Evolutionary conservation across 2,329 filamentous ascomycete species (phyloP).

Genomic region (Colletotrichum liriopes): DNA sequence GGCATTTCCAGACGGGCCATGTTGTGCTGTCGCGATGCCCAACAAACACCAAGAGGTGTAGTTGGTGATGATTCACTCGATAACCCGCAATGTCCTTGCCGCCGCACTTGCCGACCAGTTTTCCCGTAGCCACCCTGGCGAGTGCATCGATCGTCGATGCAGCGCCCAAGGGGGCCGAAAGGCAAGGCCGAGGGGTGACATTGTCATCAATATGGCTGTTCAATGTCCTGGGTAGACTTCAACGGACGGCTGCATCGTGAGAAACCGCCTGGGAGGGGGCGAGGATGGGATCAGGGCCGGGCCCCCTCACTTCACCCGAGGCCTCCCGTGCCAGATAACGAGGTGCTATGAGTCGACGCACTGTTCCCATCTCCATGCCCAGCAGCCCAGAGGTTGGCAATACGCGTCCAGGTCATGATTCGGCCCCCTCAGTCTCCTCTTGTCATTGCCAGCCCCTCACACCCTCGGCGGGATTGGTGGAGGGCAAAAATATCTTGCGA

Average conservation of each 20-base stretch:
- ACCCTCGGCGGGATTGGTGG: slow-evolving; percentile 16
- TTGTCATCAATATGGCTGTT: not conserved
- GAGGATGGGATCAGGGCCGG: not conserved
- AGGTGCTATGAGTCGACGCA: slow-evolving; percentile 4
- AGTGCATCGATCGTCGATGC: slow-evolving; percentile 4
- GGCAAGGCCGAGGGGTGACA: not conserved
- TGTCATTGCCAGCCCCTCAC: slow-evolving; percentile 11
- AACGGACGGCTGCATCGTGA: slow-evolving; percentile 10
- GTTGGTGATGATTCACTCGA: not conserved
- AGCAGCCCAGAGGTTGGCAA: slow-evolving; percentile 26
- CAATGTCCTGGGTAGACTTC: not conserved
- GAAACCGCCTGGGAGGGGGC: not conserved
- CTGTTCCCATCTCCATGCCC: slow-evolving; percentile 6
- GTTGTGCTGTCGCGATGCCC: not conserved
- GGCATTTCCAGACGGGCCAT: slow-evolving; percentile 12
- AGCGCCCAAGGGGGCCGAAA: not conserved
- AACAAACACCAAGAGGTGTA: not conserved
- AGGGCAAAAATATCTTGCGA: not conserved
- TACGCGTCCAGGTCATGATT: slow-evolving; percentile 25
- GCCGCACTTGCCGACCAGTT: slow-evolving; percentile 5
- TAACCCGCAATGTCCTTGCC: not conserved
- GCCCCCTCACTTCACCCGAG: slow-evolving; percentile 14
- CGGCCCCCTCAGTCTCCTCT: slow-evolving; percentile 21
- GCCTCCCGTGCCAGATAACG: slow-evolving; percentile 10
- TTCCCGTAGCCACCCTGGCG: not conserved